Percentiles rank a stretch among this genome's conserved stretches.
Evolutionary conservation across 148 eudicot genomes (phyloP).

Genomic region (Vaccinium myrtillus): DNA sequence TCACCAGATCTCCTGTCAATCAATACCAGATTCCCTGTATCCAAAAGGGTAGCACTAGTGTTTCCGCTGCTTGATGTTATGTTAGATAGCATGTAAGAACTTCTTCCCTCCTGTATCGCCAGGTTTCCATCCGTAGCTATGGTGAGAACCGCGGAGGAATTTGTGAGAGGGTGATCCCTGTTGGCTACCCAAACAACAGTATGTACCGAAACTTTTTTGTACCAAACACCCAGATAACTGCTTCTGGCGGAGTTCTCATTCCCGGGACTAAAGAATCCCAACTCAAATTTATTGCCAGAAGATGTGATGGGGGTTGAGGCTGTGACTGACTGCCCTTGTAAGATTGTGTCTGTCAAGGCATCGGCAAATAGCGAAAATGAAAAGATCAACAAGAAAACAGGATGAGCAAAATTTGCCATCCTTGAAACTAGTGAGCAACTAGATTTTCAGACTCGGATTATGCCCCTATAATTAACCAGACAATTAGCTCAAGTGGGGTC

Average conservation of each 20-base stretch:
- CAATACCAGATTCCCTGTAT: not conserved
- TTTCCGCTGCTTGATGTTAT: slow-evolving; percentile 13
- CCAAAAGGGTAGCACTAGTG: not conserved
- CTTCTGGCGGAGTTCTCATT: slow-evolving; percentile 3
- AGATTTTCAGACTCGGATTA: not conserved
- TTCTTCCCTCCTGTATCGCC: not conserved
- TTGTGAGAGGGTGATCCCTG: slow-evolving; percentile 23
- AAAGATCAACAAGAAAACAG: not conserved
- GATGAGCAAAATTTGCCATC: not conserved
- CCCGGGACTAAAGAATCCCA: not conserved
- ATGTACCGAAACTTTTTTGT: not conserved
- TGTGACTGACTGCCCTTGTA: not conserved
- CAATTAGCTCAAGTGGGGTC: not conserved
- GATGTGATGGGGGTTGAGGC: not conserved
- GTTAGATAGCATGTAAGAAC: not conserved
- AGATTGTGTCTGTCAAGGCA: slow-evolving; percentile 1
- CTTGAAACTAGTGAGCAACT: not conserved
- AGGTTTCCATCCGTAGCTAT: slow-evolving; percentile 17
- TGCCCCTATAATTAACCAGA: not conserved
- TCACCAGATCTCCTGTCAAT: not conserved
- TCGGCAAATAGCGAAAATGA: not conserved
- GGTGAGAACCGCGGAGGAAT: slow-evolving; percentile 12
- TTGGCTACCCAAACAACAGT: slow-evolving; percentile 12
- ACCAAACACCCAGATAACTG: slow-evolving; percentile 12
- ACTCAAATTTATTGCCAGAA: not conserved